Evolutionary conservation across 163 green algal species (phyloP), one percentile per base, ranked within the genome.

Genomic region (Coccomyxa subellipsoidea): DNA sequence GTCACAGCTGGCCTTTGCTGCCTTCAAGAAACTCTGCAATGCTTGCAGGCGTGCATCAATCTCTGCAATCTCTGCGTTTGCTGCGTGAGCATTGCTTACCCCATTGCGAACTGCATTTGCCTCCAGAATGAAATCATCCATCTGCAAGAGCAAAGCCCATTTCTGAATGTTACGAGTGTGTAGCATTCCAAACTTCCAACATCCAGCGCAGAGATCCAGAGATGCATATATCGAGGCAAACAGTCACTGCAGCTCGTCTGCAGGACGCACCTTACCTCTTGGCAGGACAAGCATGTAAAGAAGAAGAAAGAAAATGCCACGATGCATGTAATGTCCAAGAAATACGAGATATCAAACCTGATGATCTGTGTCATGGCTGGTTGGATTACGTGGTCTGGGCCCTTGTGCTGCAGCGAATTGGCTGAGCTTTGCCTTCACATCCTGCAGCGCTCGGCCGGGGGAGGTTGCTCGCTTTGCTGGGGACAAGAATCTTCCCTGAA

Each of bases 1-100:
- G 4, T 27, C 23, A 18, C 47, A 59, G 23, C 23, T 59, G 47
- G 47, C 47, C 47, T 59, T 80, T 38, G 76, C 76, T 66, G 37
- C 76, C 36, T 39, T 59, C 38, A 80, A 34, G 5, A 80, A 80
- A 4, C 31, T 37, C 37, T 80, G 76, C 4, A 80, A 18, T 25
- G 76, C 76, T 27, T 80, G 76, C 38, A 80, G 29, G 27, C 54
- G 66, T 31, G 81, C 35, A 70, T 84, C 66, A 38, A 72, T 77
- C 31, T 79, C 37, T 35, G 69, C 35, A 4, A 80, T 71, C 80
- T 80, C 38, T 32, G 59, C n/a, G 32, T 18, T 80, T 8, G 77
- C 72, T 34, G 47, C 3, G 23, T 1, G 21, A 59, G 47, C 23
- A 8, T 59, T 59, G 47, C 47, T 27, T 27, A 18, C 15, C 23